Evolutionary conservation across 2,329 filamentous ascomycete genomes (phyloP).

Genomic region (Cytospora leucostoma): DNA sequence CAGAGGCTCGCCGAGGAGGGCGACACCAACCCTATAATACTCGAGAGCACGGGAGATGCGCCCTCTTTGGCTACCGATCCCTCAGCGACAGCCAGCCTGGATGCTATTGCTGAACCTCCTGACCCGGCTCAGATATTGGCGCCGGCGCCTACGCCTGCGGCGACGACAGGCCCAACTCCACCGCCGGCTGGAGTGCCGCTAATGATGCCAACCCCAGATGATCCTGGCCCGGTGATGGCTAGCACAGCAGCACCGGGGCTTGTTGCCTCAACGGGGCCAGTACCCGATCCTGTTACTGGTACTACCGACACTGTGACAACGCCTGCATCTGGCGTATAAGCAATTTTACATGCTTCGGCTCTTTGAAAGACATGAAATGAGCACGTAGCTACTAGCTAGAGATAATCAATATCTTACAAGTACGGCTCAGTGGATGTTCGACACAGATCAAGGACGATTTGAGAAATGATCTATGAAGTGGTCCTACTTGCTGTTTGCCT

Average conservation of each 20-base stretch:
- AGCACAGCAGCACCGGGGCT: background rate
- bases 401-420: background rate
- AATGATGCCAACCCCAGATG: slow-evolving; percentile 17
- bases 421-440: background rate
- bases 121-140: background rate
- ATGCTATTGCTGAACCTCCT: background rate
- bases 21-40: slow-evolving; percentile 8
- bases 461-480: no score
- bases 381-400: background rate
- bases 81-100: background rate
- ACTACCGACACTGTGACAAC: slow-evolving; percentile 1
- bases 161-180: background rate
- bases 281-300: background rate
- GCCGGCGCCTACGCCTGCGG: background rate
- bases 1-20: slow-evolving; percentile 14
- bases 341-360: background rate
- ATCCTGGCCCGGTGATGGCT: background rate
- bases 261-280: background rate
- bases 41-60: background rate
- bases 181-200: slow-evolving; percentile 22
- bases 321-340: background rate
- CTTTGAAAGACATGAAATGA: background rate
- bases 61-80: background rate
- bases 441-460: no score
- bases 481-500: background rate